Percentiles rank a stretch among this genome's conserved stretches.
These are phyloP conservation scores for Hymenoscyphus infarciens DNA, from an alignment of 2,329 filamentous ascomycete genomes.

Conservation along the genomic window DNA sequence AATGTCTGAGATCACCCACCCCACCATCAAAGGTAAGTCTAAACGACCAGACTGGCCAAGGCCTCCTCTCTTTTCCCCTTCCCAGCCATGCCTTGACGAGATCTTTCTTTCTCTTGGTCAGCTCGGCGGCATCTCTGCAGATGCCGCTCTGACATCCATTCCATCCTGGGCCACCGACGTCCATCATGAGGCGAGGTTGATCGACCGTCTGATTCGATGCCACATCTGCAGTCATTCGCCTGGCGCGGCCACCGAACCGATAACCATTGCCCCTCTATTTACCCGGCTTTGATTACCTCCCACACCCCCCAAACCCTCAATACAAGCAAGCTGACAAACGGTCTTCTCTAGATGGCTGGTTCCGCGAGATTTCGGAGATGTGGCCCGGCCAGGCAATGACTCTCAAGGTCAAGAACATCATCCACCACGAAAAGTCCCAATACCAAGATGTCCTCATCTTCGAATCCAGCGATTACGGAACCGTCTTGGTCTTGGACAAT, in stretches of 20 bases:
- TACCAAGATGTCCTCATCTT: conserved; percentile 99
- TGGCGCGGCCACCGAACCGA: conserved; percentile 1
- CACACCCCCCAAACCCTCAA: conserved; percentile 1
- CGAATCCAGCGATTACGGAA: conserved; percentile 95
- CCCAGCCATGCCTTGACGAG: neutral
- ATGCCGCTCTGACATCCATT: neutral
- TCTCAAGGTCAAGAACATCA: conserved; percentile 92
- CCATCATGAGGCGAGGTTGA: conserved; percentile 1
- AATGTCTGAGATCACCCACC: conserved; percentile 54
- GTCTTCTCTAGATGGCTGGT: conserved; percentile 86
- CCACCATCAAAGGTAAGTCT: conserved; percentile 55
- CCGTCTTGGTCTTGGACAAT: conserved; percentile 94
- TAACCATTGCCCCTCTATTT: conserved; percentile 5
- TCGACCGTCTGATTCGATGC: neutral
- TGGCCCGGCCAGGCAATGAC: conserved; percentile 99
- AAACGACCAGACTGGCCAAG: neutral
- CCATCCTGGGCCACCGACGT: neutral
- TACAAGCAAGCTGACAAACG: conserved; percentile 19
- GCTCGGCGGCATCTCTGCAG: neutral
- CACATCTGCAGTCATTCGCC: conserved; percentile 4
- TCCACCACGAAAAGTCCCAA: conserved; percentile 98
- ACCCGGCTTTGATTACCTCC: conserved; percentile 16
- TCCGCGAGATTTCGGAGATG: conserved; percentile 98
- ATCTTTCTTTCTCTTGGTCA: conserved; percentile 1
- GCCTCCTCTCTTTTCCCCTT: neutral